These are phyloP conservation scores for Macadamia integrifolia DNA, from an alignment of 164 flowering plant genomes.

Conservation along the genomic window DNA sequence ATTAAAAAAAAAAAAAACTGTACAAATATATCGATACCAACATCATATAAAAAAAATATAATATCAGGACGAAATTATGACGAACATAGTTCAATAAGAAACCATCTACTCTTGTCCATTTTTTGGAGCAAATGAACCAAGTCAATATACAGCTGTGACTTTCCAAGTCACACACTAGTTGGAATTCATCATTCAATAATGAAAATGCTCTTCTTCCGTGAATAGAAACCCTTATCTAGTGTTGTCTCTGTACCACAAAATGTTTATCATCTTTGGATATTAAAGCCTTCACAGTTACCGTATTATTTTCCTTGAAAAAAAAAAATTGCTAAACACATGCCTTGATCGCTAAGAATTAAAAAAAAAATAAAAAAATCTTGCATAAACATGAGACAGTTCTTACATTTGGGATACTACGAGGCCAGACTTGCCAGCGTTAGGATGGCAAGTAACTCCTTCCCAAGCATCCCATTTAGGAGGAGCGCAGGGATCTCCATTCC, in stretches of 20 bases:
- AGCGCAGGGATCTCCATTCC: constrained; percentile 99
- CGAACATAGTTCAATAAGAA: background rate
- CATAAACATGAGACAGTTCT: constrained; percentile 14
- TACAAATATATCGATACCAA: no score
- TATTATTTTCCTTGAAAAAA: background rate
- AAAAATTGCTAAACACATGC: background rate
- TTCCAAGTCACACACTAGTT: no score
- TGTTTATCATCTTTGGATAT: background rate
- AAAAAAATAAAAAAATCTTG: background rate
- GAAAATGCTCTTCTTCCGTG: no score
- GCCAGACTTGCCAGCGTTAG: constrained; percentile 40
- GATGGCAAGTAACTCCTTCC: constrained; percentile 94
- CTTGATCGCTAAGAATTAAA: background rate
- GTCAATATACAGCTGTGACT: background rate
- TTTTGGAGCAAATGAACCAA: background rate
- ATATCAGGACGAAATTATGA: background rate
- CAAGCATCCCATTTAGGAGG: constrained; percentile 98
- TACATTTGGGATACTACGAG: constrained; percentile 87
- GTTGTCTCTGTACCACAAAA: background rate
- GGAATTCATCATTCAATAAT: no score
- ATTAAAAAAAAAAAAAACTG: no score
- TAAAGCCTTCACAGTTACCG: background rate
- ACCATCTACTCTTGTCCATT: background rate
- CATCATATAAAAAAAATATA: background rate
- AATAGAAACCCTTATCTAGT: background rate